Conservation (phyloP, 306 rosid genomes). For the Medicago truncatula region MtrunA17r5.0-ANR NC_053049.1:25090501-25091000, state of each 20-base stretch:
- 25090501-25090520: neutral
- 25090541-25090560: too few species aligned
- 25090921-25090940: too few species aligned
- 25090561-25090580: neutral
- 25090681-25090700: slow-evolving; percentile 81
- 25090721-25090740: slow-evolving; percentile 87
- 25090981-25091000: too few species aligned
- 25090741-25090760: slow-evolving; percentile 98
- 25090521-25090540: neutral
- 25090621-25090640: slow-evolving; percentile 66
- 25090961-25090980: too few species aligned
- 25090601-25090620: slow-evolving; percentile 65
- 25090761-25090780: slow-evolving; percentile 94
- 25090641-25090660: slow-evolving; percentile 79
- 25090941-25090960: too few species aligned
- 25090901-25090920: too few species aligned
- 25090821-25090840: neutral
- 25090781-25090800: slow-evolving; percentile 94
- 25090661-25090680: slow-evolving; percentile 78
- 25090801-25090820: slow-evolving; percentile 48
- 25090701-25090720: slow-evolving; percentile 75
- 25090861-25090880: too few species aligned
- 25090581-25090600: slow-evolving; percentile 79
- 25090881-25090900: too few species aligned
- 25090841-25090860: too few species aligned